Percentiles rank a stretch among this genome's conserved stretches.
These are phyloP conservation scores for Saccharomyces uvarum DNA, from an alignment of 1,139 yeast genomes.

Conservation along the genomic window DNA sequence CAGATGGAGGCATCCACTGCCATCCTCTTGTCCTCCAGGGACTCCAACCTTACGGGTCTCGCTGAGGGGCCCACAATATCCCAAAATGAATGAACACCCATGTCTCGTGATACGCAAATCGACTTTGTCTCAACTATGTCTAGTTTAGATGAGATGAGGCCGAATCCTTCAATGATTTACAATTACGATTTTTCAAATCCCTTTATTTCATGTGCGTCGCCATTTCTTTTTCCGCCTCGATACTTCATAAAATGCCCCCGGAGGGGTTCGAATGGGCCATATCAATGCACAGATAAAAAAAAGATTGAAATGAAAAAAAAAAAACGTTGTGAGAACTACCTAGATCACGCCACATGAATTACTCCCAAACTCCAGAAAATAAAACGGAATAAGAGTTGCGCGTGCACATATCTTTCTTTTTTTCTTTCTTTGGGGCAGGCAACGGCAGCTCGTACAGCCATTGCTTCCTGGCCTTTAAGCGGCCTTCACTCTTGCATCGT, in stretches of 20 bases:
- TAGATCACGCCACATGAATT: neutral
- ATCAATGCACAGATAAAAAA: neutral
- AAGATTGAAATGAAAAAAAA: neutral
- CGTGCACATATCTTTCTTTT: no score
- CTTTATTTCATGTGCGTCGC: neutral
- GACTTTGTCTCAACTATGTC: neutral
- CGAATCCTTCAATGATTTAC: neutral
- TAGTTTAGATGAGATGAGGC: neutral
- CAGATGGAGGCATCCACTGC: slow-evolving; percentile 98
- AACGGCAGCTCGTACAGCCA: no score
- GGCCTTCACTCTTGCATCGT: no score
- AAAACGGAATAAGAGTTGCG: no score
- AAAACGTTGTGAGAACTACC: neutral
- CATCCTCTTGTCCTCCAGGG: slow-evolving; percentile 61
- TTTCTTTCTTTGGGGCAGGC: no score
- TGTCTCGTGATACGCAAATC: slow-evolving; percentile 23
- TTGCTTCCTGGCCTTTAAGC: no score
- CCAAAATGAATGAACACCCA: slow-evolving; percentile 98
- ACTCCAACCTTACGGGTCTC: slow-evolving; percentile 80
- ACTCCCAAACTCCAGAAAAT: neutral
- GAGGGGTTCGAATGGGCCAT: neutral
- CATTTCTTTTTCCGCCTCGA: neutral
- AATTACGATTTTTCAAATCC: neutral
- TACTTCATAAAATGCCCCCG: neutral
- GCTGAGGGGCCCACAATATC: slow-evolving; percentile 86